These are phyloP conservation scores for Paraconiothyrium brasiliense DNA, from an alignment of 2,329 filamentous ascomycete species.

Conservation along the genomic window DNA sequence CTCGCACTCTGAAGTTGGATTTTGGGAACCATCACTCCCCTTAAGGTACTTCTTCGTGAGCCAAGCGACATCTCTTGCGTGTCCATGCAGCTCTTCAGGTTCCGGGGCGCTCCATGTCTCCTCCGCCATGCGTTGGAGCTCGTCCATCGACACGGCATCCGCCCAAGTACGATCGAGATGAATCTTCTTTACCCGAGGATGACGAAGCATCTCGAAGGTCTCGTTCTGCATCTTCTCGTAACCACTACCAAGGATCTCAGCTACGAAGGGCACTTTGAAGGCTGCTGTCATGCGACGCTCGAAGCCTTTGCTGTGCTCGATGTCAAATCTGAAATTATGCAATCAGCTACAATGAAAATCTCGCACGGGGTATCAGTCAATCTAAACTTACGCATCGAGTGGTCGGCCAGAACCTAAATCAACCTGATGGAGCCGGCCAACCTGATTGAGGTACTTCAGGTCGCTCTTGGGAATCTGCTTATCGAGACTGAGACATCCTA, in stretches of 20 bases:
- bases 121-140: slow-evolving; percentile 73
- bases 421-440: slow-evolving; percentile 51
- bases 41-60: slow-evolving; percentile 32
- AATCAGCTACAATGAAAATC: background rate
- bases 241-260: slow-evolving; percentile 81
- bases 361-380: background rate
- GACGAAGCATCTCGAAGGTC: slow-evolving; percentile 77
- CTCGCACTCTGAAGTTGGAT: slow-evolving; percentile 23
- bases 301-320: slow-evolving; percentile 30
- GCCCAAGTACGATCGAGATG: slow-evolving; percentile 77
- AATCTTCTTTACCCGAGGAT: slow-evolving; percentile 78
- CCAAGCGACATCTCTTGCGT: slow-evolving; percentile 42
- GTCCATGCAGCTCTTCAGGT: slow-evolving; percentile 36
- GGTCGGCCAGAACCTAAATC: slow-evolving; percentile 30
- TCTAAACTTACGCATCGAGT: slow-evolving; percentile 17
- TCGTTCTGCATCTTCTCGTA: slow-evolving; percentile 78
- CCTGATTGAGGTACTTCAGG: slow-evolving; percentile 54
- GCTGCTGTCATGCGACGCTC: slow-evolving; percentile 55
- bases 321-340: slow-evolving; percentile 25
- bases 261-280: slow-evolving; percentile 77
- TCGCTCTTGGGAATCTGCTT: slow-evolving; percentile 58
- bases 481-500: slow-evolving; percentile 63
- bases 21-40: slow-evolving; percentile 29
- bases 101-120: slow-evolving; percentile 56
- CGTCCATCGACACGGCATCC: slow-evolving; percentile 74